These are phyloP conservation scores for Penicillium daleae DNA, from an alignment of 495 filamentous ascomycete genomes.

Conservation along the genomic window DNA sequence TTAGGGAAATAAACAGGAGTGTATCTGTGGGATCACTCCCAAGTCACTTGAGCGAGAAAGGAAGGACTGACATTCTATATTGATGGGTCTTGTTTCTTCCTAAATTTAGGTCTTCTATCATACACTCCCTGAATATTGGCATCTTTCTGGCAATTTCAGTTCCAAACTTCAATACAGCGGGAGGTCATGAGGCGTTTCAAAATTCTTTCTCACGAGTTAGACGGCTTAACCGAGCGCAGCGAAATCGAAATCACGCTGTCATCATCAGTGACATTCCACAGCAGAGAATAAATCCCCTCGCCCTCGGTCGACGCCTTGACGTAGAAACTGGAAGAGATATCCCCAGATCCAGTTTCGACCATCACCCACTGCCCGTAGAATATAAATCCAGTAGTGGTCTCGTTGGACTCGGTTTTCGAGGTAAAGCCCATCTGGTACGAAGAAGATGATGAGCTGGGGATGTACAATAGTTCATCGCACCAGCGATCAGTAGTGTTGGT, in stretches of 20 bases:
- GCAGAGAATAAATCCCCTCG: constrained; percentile 10
- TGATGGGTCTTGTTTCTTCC: no score
- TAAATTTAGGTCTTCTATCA: no score
- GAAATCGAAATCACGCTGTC: constrained; percentile 14
- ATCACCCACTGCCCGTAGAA: constrained; percentile 18
- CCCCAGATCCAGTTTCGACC: constrained; percentile 1
- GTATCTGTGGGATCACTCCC: no score
- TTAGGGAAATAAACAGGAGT: no score
- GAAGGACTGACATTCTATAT: no score
- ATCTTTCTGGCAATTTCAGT: no score
- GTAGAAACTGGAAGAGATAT: constrained; percentile 17
- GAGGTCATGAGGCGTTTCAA: background rate
- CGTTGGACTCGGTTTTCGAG: constrained; percentile 1
- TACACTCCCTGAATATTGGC: no score
- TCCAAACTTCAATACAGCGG: background rate
- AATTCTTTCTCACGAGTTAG: background rate
- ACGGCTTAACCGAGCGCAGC: constrained; percentile 9
- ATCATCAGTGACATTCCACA: constrained; percentile 11
- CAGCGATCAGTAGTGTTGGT: background rate
- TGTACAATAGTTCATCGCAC: constrained; percentile 12
- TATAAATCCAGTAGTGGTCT: constrained; percentile 14
- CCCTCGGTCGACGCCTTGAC: background rate
- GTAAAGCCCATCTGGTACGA: constrained; percentile 14
- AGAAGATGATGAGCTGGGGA: constrained; percentile 13
- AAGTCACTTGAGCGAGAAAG: no score